Evolutionary conservation across 768 basidiomycete species (phyloP).

Genomic region (Suillus variegatus): DNA sequence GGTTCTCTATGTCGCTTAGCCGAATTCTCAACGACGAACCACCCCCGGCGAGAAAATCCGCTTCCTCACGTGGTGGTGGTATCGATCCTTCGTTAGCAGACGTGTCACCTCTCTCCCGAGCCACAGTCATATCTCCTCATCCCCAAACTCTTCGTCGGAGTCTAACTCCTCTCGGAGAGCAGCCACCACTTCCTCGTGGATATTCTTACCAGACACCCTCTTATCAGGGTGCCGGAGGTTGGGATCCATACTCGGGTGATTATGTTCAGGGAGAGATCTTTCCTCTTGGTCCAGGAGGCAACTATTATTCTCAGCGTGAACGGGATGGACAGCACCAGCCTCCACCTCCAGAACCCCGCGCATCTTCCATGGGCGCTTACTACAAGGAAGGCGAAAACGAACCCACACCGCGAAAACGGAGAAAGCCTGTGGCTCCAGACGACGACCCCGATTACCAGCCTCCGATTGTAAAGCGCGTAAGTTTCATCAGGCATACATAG

Average conservation of each 20-base stretch:
- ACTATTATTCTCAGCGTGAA: constrained; percentile 35
- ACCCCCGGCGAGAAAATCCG: constrained; percentile 36
- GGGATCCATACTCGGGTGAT: constrained; percentile 40
- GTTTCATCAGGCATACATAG: constrained; percentile 26
- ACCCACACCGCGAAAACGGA: constrained; percentile 48
- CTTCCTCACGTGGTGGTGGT: constrained; percentile 20
- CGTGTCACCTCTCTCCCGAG: constrained; percentile 23
- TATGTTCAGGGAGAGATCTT: constrained; percentile 40
- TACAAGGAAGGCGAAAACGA: constrained; percentile 34
- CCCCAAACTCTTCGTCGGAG: constrained; percentile 28
- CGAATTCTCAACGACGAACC: constrained; percentile 81
- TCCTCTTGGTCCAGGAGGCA: constrained; percentile 38
- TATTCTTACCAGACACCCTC: constrained; percentile 38
- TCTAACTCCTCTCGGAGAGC: constrained; percentile 28
- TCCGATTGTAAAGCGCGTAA: constrained; percentile 52
- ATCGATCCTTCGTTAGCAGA: constrained; percentile 23
- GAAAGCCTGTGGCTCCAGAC: constrained; percentile 39
- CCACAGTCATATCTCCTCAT: constrained; percentile 20
- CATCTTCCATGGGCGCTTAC: constrained; percentile 23
- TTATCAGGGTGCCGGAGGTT: constrained; percentile 41
- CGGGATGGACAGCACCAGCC: constrained; percentile 11
- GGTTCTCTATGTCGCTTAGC: constrained; percentile 66
- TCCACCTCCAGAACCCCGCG: constrained; percentile 20
- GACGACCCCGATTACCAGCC: constrained; percentile 61
- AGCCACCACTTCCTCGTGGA: constrained; percentile 34